phyloP scores from a whole-genome alignment of 495 filamentous ascomycete species.

The Extremus antarcticus region DNA sequence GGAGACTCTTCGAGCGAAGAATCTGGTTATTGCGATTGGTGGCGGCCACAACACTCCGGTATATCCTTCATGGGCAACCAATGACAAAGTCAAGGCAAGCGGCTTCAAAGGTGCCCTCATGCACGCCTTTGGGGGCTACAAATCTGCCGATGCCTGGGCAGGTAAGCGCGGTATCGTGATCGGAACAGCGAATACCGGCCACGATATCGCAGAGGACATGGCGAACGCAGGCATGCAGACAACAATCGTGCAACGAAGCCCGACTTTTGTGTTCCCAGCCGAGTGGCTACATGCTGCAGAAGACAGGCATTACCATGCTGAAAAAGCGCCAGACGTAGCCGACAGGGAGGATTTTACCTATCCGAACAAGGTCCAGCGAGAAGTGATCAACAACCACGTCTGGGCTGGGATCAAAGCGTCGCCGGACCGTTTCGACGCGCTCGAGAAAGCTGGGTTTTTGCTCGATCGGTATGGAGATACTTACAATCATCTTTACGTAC shows the following conservation, averaged over 20 bases:
- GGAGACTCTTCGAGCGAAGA: conserved; percentile 5
- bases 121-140: conserved; percentile 31
- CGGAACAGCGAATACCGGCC: conserved; percentile 39
- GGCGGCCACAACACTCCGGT: conserved; percentile 6
- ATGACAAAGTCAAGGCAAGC: neutral
- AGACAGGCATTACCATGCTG: conserved; percentile 25
- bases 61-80: conserved; percentile 3
- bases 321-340: conserved; percentile 22
- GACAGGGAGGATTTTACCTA: conserved; percentile 22
- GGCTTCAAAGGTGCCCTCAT: conserved; percentile 29
- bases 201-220: conserved; percentile 39
- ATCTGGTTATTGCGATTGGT: conserved; percentile 12
- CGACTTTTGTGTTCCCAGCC: conserved; percentile 25
- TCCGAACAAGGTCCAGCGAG: conserved; percentile 20
- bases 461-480: conserved; percentile 26
- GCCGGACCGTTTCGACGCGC: conserved; percentile 28
- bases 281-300: conserved; percentile 16
- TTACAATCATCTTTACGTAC: conserved; percentile 21
- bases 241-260: conserved; percentile 33
- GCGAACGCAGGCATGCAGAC: conserved; percentile 28
- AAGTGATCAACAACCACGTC: conserved; percentile 4
- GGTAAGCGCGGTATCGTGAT: conserved; percentile 34
- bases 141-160: conserved; percentile 22
- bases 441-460: conserved; percentile 29
- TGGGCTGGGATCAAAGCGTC: neutral